Percentiles rank a stretch among this genome's conserved stretches.
Evolutionary conservation across 2,329 filamentous ascomycete genomes (phyloP).

Genomic region (Pseudocercospora crystallina): DNA sequence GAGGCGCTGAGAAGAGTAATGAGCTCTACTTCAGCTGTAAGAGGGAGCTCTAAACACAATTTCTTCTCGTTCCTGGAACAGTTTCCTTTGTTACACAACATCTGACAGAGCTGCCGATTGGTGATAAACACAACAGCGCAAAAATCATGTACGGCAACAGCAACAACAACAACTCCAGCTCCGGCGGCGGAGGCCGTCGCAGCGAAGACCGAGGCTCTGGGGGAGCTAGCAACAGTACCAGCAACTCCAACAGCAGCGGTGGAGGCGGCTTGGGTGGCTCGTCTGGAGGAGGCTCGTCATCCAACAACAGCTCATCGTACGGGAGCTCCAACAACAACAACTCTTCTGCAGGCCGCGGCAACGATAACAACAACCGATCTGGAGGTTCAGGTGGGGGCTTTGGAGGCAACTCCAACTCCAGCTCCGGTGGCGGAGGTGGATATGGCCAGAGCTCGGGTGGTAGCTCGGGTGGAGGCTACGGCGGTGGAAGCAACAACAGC

Average conservation of each 20-base stretch:
- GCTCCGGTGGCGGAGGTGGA: constrained; percentile 2
- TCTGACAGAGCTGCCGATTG: too few species aligned
- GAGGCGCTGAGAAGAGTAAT: not conserved
- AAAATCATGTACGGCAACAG: not conserved
- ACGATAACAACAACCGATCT: not conserved
- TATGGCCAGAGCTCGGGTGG: not conserved
- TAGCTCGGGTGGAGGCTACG: constrained; percentile 1
- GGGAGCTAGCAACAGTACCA: constrained; percentile 1
- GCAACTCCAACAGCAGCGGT: not conserved
- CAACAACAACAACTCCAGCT: constrained; percentile 7
- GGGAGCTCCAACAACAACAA: not conserved
- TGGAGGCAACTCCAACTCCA: constrained; percentile 1
- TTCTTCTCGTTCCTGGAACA: too few species aligned
- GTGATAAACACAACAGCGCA: too few species aligned
- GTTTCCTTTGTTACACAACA: too few species aligned
- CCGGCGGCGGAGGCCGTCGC: not conserved
- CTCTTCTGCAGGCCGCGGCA: constrained; percentile 1
- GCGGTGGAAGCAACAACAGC: constrained; percentile 3
- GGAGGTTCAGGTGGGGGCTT: not conserved
- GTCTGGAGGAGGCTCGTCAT: not conserved
- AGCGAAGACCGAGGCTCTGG: not conserved
- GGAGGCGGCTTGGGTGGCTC: not conserved
- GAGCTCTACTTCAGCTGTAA: too few species aligned
- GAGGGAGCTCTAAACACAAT: too few species aligned
- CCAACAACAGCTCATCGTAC: not conserved